A percentile compares a stretch with the other conserved stretches of the same genome.
Evolutionary conservation across 2,329 filamentous ascomycete genomes (phyloP).

Genomic region (Botrytis porri): DNA sequence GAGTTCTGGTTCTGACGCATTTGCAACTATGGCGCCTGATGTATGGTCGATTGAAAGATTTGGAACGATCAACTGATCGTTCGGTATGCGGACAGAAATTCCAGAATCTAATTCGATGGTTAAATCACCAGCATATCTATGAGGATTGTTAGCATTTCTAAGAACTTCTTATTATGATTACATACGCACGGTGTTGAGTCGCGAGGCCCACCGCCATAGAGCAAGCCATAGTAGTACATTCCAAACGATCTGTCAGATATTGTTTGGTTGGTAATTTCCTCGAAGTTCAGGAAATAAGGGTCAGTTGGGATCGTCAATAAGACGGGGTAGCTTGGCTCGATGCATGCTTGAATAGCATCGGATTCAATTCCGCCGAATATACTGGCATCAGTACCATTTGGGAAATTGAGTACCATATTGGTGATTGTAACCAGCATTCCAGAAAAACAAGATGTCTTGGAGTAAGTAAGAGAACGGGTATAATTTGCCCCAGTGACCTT

Average conservation of each 20-base stretch:
- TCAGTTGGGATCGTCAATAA: not conserved
- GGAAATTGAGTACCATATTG: slow-evolving; percentile 15
- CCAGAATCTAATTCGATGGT: slow-evolving; percentile 12
- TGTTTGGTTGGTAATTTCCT: not conserved
- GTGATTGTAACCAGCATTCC: slow-evolving; percentile 15
- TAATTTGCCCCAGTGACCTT: slow-evolving; percentile 8
- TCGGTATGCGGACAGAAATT: slow-evolving; percentile 18
- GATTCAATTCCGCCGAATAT: not conserved
- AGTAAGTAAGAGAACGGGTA: not conserved
- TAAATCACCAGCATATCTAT: slow-evolving; percentile 11
- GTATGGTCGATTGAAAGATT: not conserved
- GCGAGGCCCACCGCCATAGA: not conserved
- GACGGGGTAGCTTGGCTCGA: slow-evolving; percentile 7
- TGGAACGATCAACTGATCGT: slow-evolving; percentile 10
- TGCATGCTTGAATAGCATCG: not conserved
- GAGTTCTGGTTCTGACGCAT: not conserved
- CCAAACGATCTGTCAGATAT: not conserved
- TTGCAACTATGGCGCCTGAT: not conserved
- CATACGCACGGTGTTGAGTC: not conserved
- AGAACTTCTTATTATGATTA: no score
- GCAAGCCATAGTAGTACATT: slow-evolving; percentile 4
- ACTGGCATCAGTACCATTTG: slow-evolving; percentile 13
- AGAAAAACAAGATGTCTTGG: not conserved
- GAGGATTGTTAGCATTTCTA: not conserved
- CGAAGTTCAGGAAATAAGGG: not conserved